phyloP scores from a whole-genome alignment of 2,329 filamentous ascomycete species.

The Botrytis hyacinthi region DNA sequence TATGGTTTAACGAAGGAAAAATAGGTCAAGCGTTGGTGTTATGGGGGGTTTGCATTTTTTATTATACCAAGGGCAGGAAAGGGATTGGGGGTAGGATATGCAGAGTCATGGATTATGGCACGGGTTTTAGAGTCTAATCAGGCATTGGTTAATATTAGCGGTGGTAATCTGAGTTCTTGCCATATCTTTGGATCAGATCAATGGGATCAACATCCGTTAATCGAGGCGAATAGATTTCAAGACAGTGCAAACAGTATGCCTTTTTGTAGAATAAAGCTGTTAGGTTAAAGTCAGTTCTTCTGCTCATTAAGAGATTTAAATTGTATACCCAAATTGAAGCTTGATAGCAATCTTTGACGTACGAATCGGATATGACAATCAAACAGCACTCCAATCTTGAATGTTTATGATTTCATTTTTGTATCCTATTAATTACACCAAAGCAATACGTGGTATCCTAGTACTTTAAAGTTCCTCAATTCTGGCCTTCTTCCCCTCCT shows the following conservation, averaged over 20 bases:
- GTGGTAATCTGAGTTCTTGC: not conserved
- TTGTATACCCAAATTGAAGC: not conserved
- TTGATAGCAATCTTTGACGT: not conserved
- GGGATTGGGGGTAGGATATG: not conserved
- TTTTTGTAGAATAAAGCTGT: not conserved
- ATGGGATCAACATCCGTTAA: not conserved
- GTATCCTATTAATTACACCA: not conserved
- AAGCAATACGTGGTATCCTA: not conserved
- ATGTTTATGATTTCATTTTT: not conserved
- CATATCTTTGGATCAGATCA: not conserved
- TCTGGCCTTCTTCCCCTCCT: not conserved
- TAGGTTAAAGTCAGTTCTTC: not conserved
- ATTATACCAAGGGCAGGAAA: conserved; percentile 17
- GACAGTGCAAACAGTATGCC: not conserved
- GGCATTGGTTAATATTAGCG: not conserved
- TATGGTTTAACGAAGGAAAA: not conserved
- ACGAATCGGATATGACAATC: not conserved
- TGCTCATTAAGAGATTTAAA: not conserved
- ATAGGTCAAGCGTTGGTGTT: conserved; percentile 11
- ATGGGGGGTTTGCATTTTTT: conserved; percentile 13
- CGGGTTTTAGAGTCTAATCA: not conserved
- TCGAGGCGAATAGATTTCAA: not conserved
- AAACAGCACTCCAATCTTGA: not conserved
- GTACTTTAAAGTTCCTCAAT: conserved; percentile 14
- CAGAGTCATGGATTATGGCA: not conserved